Evolutionary conservation across 2,329 filamentous ascomycete genomes (phyloP).

Genomic region (Ophiostoma angusticollis): DNA sequence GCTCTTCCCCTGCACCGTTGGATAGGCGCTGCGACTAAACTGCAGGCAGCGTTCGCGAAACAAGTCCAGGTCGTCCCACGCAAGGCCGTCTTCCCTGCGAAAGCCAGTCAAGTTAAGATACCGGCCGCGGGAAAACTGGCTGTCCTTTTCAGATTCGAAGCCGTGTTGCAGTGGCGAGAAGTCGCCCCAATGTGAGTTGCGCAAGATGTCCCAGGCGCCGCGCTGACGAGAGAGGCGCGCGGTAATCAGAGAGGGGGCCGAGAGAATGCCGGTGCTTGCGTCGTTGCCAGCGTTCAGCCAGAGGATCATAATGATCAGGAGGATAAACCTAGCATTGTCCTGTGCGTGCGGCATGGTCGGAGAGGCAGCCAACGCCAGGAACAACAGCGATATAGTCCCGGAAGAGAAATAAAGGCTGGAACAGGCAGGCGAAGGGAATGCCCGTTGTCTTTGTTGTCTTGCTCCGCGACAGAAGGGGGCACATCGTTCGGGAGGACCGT

Average conservation of each 20-base stretch:
- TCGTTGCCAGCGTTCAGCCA: constrained; percentile 32
- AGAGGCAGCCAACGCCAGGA: background rate
- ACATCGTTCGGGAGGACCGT: background rate
- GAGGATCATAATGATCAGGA: constrained; percentile 29
- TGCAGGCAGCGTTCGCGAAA: constrained; percentile 54
- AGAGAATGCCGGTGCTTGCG: constrained; percentile 28
- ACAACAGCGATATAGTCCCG: background rate
- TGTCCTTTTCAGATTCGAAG: no score
- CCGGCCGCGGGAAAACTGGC: constrained; percentile 17
- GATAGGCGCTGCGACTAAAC: constrained; percentile 42
- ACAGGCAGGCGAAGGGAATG: background rate
- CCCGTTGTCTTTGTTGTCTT: background rate
- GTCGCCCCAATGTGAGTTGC: constrained; percentile 46
- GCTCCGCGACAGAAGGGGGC: background rate
- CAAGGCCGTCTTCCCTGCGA: constrained; percentile 58
- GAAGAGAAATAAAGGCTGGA: background rate
- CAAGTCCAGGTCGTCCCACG: constrained; percentile 58
- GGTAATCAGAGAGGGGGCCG: constrained; percentile 27
- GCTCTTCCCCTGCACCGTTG: constrained; percentile 10
- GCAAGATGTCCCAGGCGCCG: constrained; percentile 39
- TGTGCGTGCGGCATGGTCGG: constrained; percentile 32
- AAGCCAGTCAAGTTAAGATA: constrained; percentile 69
- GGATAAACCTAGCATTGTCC: constrained; percentile 29
- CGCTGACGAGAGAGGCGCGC: constrained; percentile 39
- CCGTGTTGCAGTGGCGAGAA: constrained; percentile 32